A percentile compares a stretch with the other conserved stretches of the same genome.
These are phyloP conservation scores for Lactarius vividus DNA, from an alignment of 768 basidiomycete genomes.

Conservation along the genomic window DNA sequence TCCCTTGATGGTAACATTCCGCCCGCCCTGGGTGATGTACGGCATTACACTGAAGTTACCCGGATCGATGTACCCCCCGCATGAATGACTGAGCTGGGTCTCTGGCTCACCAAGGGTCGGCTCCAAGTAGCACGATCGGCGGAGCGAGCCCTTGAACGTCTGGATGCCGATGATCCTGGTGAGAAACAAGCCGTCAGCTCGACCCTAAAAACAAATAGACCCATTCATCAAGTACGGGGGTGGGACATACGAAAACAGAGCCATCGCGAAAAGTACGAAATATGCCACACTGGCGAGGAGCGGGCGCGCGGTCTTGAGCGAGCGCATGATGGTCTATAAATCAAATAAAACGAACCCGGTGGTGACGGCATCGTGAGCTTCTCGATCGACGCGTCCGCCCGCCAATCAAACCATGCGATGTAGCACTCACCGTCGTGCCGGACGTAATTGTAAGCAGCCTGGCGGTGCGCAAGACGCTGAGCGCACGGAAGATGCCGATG, in stretches of 20 bases:
- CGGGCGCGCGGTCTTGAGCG: conserved; percentile 85
- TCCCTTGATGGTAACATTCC: conserved; percentile 56
- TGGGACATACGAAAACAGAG: conserved; percentile 76
- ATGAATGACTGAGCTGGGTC: conserved; percentile 53
- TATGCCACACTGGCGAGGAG: conserved; percentile 87
- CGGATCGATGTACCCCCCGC: conserved; percentile 80
- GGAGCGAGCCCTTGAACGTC: conserved; percentile 83
- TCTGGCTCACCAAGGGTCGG: conserved; percentile 53
- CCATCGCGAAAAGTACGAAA: conserved; percentile 88
- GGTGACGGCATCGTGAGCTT: background rate
- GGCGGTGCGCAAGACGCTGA: conserved; percentile 81
- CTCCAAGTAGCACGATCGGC: conserved; percentile 57
- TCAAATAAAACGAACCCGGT: background rate
- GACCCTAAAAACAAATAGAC: background rate
- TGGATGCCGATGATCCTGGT: conserved; percentile 89
- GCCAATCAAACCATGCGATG: background rate
- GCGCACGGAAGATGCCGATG: conserved; percentile 83
- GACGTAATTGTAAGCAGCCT: conserved; percentile 83
- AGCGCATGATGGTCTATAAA: conserved; percentile 78
- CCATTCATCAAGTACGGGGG: background rate
- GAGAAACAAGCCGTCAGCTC: conserved; percentile 1
- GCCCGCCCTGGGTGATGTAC: conserved; percentile 42
- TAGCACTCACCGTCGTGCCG: conserved; percentile 76
- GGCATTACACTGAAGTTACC: conserved; percentile 44
- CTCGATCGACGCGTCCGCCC: background rate